phyloP scores from a whole-genome alignment of 257 asterid species.

The Nicotiana tomentosiformis region DNA sequence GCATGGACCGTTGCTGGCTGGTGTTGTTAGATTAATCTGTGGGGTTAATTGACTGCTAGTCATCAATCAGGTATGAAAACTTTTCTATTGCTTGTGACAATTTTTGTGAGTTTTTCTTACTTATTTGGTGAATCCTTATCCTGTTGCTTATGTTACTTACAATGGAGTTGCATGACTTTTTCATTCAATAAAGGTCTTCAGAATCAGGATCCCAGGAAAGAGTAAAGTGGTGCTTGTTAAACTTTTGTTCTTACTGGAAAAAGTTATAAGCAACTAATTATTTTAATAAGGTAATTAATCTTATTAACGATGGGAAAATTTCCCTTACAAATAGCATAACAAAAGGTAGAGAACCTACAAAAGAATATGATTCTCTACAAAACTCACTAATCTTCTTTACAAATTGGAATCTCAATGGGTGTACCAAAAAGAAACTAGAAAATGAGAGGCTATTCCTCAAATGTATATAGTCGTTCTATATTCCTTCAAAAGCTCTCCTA shows the following conservation, averaged over 20 bases:
- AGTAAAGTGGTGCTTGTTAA: background rate
- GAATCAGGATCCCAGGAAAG: background rate
- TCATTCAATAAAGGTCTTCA: background rate
- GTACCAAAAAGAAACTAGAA: background rate
- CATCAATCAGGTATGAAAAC: background rate
- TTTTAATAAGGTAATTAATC: background rate
- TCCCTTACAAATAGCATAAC: background rate
- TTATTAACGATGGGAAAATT: background rate
- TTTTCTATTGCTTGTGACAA: slow-evolving; percentile 1
- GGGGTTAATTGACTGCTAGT: background rate
- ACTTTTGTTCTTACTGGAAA: background rate
- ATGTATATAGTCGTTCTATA: background rate
- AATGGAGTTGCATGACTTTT: background rate
- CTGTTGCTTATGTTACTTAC: background rate
- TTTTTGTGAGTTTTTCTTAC: background rate
- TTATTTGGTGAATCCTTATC: background rate
- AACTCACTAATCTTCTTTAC: background rate
- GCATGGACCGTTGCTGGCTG: background rate
- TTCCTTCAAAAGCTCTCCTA: background rate
- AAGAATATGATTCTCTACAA: background rate
- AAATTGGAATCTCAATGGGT: background rate
- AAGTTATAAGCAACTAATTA: background rate
- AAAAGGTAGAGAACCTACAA: background rate
- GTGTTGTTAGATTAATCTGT: background rate
- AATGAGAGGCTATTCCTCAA: background rate